Base-by-base conservation (phyloP, 768 basidiomycete genomes). In the Amanita rimosa region DNA sequence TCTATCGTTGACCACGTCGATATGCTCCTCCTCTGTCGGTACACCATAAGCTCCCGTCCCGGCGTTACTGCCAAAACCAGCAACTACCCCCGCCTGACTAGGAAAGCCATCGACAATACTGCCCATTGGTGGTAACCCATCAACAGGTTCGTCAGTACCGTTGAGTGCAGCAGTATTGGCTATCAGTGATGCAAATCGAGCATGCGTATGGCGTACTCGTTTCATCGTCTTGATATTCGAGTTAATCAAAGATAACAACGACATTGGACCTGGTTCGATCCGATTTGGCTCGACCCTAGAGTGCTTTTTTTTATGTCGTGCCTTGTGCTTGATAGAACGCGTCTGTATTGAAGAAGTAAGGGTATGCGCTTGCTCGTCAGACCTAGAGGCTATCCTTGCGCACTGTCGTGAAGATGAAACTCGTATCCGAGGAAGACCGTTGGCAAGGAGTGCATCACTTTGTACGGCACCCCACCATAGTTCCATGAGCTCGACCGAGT, bases 391-490 rank as follows among this genome's bases (percentile, higher is more conserved):
- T 19, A 43, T 35, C 19, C 33, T 29, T 8, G 40, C 48, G 11
- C 31, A 13, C 6, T 49, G 48, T 17, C n/a, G 41, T 6, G 61
- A 63, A n/a, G 73, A 67, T 8, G 61, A 65, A 57, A 62, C 70
- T 14, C 66, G 75, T 33, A 79, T 73, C 14, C 62, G 60, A 3
- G 83, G 85, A 21, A 88, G 65, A 8, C 82, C 85, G 51, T 81
- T 83, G 21, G 71, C 74, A 22, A 85, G 62, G 17, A 87, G 67
- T 1, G 68, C 58, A 55, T 83, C 78, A 2, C 76, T 78, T 54
- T 78, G 77, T 33, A 79, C 71, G 3, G 81, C 82, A 24, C 75
- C 70, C 87, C 87, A 90, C 88, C 88, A 91, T 5, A 82, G 62
- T 33, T 80, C 74, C 5, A 71, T 67, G 3, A 69, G 55, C 36